These are phyloP conservation scores for Cotoneaster glaucophyllus DNA, from an alignment of 306 rosid genomes.

Conservation along the genomic window DNA sequence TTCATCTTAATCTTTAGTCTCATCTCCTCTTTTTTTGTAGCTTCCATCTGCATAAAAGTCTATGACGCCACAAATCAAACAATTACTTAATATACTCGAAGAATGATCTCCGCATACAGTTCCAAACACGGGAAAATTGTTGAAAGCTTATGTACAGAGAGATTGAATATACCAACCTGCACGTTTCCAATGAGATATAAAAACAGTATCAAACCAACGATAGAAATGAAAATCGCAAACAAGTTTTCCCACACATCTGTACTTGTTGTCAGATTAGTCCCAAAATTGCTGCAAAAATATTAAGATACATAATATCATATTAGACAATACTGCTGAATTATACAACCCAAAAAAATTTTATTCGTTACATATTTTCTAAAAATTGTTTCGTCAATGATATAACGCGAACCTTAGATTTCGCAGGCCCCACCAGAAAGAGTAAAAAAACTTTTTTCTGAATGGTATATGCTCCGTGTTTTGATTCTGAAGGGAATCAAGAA, in stretches of 20 bases:
- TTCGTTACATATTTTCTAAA: no score
- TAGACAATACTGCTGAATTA: no score
- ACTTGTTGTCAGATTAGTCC: slow-evolving; percentile 29
- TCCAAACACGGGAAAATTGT: no score
- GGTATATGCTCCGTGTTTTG: neutral
- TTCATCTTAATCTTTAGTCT: slow-evolving; percentile 25
- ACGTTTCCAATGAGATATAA: slow-evolving; percentile 31
- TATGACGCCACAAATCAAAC: no score
- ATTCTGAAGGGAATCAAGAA: neutral
- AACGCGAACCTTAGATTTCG: slow-evolving; percentile 16
- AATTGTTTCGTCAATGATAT: neutral
- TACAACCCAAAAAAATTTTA: no score
- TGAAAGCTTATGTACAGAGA: neutral
- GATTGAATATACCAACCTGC: slow-evolving; percentile 19
- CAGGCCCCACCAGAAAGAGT: slow-evolving; percentile 40
- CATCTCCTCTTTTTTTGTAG: slow-evolving; percentile 61
- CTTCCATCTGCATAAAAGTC: slow-evolving; percentile 40
- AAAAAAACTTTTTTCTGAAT: slow-evolving; percentile 17
- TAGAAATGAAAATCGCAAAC: slow-evolving; percentile 24
- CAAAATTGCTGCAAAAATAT: slow-evolving; percentile 16
- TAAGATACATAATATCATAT: no score
- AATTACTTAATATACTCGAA: no score
- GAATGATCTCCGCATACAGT: neutral
- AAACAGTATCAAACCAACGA: slow-evolving; percentile 29
- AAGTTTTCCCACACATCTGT: slow-evolving; percentile 21